These are phyloP conservation scores for Phytophthora europaea DNA, from an alignment of 352 stramenopile genomes.

Conservation along the genomic window DNA sequence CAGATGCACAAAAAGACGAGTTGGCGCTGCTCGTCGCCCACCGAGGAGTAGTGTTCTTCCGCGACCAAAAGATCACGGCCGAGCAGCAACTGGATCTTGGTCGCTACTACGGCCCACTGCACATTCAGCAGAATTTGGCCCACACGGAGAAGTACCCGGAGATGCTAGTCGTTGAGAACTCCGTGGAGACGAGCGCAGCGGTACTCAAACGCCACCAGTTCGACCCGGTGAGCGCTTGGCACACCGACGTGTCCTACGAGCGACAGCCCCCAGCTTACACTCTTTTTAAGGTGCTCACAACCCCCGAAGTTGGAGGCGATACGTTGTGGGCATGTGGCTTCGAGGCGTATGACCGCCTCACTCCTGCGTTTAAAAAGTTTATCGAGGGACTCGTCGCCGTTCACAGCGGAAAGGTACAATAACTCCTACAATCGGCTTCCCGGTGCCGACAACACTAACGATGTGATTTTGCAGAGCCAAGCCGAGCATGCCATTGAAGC, in stretches of 20 bases:
- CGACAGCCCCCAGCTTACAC: slow-evolving; percentile 35
- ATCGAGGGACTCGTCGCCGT: slow-evolving; percentile 47
- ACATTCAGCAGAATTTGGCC: slow-evolving; percentile 4
- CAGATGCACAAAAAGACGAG: slow-evolving; percentile 29
- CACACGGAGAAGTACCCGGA: slow-evolving; percentile 27
- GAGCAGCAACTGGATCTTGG: slow-evolving; percentile 29
- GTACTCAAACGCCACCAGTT: slow-evolving; percentile 24
- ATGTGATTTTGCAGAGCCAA: slow-evolving; percentile 19
- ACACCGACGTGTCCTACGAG: slow-evolving; percentile 52
- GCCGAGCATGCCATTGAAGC: too few species aligned
- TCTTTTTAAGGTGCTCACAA: slow-evolving; percentile 30
- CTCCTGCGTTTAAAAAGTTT: slow-evolving; percentile 44
- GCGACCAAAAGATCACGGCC: slow-evolving; percentile 28
- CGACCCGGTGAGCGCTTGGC: slow-evolving; percentile 36
- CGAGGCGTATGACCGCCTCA: slow-evolving; percentile 52
- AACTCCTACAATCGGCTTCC: not conserved
- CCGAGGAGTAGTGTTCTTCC: slow-evolving; percentile 31
- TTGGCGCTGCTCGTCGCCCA: slow-evolving; percentile 26
- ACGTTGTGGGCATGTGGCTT: slow-evolving; percentile 50
- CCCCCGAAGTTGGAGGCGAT: slow-evolving; percentile 40
- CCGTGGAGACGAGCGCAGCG: slow-evolving; percentile 10
- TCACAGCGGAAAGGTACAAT: slow-evolving; percentile 44
- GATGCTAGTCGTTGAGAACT: slow-evolving; percentile 27
- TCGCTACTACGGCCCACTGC: slow-evolving; percentile 30
- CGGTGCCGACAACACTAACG: not conserved